phyloP scores from a whole-genome alignment of 1,139 yeast genomes.

The Saccharomycopsis crataegensis region DNA sequence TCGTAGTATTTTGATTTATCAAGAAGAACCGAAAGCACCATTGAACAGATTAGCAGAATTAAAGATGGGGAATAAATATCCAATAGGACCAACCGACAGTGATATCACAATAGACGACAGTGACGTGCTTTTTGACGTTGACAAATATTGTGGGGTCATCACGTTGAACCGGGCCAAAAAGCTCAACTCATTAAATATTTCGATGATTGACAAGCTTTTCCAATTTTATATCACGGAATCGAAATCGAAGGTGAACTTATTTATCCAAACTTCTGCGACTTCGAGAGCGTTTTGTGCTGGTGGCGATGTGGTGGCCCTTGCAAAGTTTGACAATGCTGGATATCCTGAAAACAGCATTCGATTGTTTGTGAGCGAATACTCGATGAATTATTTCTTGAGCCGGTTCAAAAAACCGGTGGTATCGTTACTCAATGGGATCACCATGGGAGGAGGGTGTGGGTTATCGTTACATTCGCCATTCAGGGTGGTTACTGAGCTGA shows the following conservation, averaged over 20 bases:
- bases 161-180: conserved; percentile 76
- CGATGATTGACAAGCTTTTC: conserved; percentile 68
- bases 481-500: conserved; percentile 83
- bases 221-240: conserved; percentile 74
- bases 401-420: conserved; percentile 81
- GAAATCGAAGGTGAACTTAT: conserved; percentile 57
- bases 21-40: neutral
- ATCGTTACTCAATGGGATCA: conserved; percentile 82
- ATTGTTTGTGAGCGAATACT: conserved; percentile 77
- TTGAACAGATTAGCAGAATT: too few species aligned
- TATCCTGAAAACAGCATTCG: conserved; percentile 46
- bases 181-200: conserved; percentile 74
- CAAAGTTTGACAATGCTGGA: conserved; percentile 42
- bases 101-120: conserved; percentile 5
- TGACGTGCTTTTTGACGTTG: conserved; percentile 16
- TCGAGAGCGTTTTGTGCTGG: conserved; percentile 69
- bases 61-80: neutral
- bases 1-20: neutral
- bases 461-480: conserved; percentile 89
- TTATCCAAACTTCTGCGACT: conserved; percentile 53
- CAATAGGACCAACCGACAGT: neutral
- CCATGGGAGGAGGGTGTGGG: conserved; percentile 99
- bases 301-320: conserved; percentile 85
- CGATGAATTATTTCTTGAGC: conserved; percentile 70
- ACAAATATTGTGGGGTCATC: conserved; percentile 32